Conservation (phyloP, 805 yeast genomes). For the Yarrowia sp. region DNA sequence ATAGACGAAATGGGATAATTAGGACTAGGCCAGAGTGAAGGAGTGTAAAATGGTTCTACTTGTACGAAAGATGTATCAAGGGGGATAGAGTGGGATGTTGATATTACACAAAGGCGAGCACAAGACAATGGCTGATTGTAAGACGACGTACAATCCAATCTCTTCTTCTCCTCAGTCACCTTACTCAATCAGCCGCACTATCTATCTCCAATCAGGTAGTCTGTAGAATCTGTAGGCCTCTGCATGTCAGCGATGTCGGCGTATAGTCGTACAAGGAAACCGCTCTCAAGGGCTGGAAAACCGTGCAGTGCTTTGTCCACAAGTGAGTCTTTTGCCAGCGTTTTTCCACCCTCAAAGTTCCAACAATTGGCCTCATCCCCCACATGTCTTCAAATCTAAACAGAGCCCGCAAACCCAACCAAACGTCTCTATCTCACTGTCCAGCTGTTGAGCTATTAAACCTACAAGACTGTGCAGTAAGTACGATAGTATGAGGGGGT, state of each 20-base stretch:
- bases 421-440: not conserved
- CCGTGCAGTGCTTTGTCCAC: too few species aligned
- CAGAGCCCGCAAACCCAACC: not conserved
- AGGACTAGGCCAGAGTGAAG: not conserved
- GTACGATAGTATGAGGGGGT: too few species aligned
- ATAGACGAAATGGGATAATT: not conserved
- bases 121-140: too few species aligned
- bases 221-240: too few species aligned
- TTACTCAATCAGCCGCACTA: not conserved
- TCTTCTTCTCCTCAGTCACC: too few species aligned
- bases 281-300: too few species aligned
- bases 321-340: too few species aligned
- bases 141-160: too few species aligned
- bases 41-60: not conserved
- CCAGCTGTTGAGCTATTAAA: constrained; percentile 23
- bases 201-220: constrained; percentile 29
- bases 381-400: constrained; percentile 4
- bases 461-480: not conserved
- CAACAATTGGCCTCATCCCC: not conserved
- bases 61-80: too few species aligned
- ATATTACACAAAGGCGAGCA: too few species aligned
- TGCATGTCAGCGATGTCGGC: constrained; percentile 11
- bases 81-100: too few species aligned
- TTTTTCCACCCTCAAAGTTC: not conserved
- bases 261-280: not conserved